These are phyloP conservation scores for Magnusiomyces clavatus DNA, from an alignment of 1,139 yeast genomes.

Conservation along the genomic window DNA sequence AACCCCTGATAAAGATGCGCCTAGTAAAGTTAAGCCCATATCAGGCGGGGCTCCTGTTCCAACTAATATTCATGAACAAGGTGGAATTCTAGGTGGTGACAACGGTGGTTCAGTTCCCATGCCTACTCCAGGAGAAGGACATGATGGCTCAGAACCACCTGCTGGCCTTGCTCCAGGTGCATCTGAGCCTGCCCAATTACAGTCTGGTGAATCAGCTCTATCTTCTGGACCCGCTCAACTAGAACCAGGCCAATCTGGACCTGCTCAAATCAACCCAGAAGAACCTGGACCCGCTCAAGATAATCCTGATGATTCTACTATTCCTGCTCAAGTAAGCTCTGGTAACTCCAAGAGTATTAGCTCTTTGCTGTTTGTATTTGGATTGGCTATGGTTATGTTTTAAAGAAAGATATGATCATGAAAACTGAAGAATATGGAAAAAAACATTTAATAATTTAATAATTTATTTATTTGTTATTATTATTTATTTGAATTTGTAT, in stretches of 20 bases:
- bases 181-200: too few species aligned
- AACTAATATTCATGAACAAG: too few species aligned
- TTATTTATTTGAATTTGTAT: too few species aligned
- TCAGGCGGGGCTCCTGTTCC: background rate
- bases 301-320: background rate
- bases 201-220: background rate
- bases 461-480: background rate
- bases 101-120: conserved; percentile 4
- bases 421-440: background rate
- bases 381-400: background rate
- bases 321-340: conserved; percentile 5
- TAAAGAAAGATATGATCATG: background rate
- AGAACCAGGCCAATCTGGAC: background rate
- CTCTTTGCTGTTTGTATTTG: background rate
- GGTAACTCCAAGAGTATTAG: background rate
- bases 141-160: too few species aligned
- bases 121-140: conserved; percentile 5
- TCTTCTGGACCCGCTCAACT: conserved; percentile 1
- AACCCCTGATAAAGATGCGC: background rate
- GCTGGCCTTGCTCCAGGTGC: conserved; percentile 4
- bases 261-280: background rate
- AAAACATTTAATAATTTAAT: background rate
- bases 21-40: background rate
- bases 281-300: too few species aligned
- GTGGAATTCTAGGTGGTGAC: too few species aligned